Evolutionary conservation across 306 rosid genomes (phyloP), one percentile per base, ranked within the genome.

Genomic region (Prosopis cineraria): DNA sequence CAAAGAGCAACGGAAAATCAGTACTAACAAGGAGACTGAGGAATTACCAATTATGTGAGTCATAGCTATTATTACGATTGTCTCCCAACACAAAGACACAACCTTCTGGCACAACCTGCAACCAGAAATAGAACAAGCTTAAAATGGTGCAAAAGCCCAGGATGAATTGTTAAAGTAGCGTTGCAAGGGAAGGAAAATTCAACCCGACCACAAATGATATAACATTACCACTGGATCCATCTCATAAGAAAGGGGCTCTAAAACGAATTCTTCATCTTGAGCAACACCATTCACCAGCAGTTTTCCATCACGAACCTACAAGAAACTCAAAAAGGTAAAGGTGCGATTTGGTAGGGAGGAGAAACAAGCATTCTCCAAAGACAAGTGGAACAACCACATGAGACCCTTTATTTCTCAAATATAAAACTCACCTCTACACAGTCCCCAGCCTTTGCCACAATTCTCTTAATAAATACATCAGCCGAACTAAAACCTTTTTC

Each of bases 31-130:
- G 77, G 70, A 40, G 80, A 20, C 20, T 53, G 70, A 41, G 63
- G 48, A 79, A 20, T 86, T 90, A 94, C 98, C 98, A 94, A 88
- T 88, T 78, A 74, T 92, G 97, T 59, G 98, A 94, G 77, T 94
- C 98, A 72, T 89, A 91, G 83, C 98, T 94, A 67, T 89, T 88
- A 75, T 94, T 94, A 59, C 98, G 93, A 71, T 94, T 94, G 83
- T 94, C 98, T 78, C 98, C 98, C 96, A 94, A 72, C 30, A 94
- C 98, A 77, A 89, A 94, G 77, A 94, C 98, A 77, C 83, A 93
- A 47, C 91, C 98, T 83, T 92, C 89, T 2, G 98, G 98, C 68
- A 94, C 94, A 78, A 89, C 82, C 98, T 94, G 93, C 88, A 88
- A 70, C 77, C 73, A 53, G 45, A n/a, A 9, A 68, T 34, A 40